Evolutionary conservation across 305 asterid species (phyloP).

Genomic region (Withania somnifera): DNA sequence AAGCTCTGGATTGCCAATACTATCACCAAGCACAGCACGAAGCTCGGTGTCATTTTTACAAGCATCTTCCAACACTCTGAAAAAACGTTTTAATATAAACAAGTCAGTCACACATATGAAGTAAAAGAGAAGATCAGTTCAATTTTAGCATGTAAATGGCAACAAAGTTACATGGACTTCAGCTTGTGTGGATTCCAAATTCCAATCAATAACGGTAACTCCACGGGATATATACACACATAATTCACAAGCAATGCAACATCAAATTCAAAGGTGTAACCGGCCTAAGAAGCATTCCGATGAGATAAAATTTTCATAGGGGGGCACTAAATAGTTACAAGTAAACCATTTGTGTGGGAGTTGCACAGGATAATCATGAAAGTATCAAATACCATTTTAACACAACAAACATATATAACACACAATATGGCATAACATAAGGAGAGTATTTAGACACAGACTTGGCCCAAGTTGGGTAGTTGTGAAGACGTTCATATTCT

Average conservation of each 20-base stretch:
- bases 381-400: neutral
- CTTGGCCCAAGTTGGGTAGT: constrained; percentile 97
- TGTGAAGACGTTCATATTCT: constrained; percentile 52
- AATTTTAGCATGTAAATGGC: neutral
- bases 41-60: constrained; percentile 78
- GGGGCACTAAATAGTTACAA: neutral
- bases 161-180: neutral
- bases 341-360: neutral
- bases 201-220: neutral
- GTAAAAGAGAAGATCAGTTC: neutral
- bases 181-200: neutral
- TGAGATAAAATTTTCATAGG: neutral
- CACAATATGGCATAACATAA: neutral
- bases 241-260: neutral
- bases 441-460: constrained; percentile 9
- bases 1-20: constrained; percentile 86
- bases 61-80: constrained; percentile 86
- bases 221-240: neutral
- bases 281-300: neutral
- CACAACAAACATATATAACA: neutral
- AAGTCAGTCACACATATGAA: constrained; percentile 1
- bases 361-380: neutral
- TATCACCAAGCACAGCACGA: constrained; percentile 86
- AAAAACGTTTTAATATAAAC: neutral
- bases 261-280: neutral